Percentiles rank a stretch among this genome's conserved stretches.
Conservation (phyloP, 768 basidiomycete genomes). For the Lactarius sanguifluus region DNA sequence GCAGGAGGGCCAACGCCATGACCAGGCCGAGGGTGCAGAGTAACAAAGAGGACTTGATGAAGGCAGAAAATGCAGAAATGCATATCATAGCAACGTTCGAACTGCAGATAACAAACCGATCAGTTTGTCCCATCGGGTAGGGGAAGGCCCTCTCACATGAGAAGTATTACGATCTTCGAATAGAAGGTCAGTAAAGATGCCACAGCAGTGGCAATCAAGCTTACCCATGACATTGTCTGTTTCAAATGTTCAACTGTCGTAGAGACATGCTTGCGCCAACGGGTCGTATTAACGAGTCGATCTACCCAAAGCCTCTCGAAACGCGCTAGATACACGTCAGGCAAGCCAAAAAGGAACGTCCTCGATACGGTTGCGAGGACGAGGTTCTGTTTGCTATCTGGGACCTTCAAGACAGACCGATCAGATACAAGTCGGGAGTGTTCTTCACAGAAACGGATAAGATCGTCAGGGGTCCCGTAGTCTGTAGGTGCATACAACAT, state of each 20-base stretch:
- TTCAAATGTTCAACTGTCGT: constrained; percentile 9
- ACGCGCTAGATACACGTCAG: not conserved
- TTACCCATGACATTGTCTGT: constrained; percentile 1
- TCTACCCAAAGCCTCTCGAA: constrained; percentile 19
- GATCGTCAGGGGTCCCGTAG: not conserved
- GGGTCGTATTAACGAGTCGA: not conserved
- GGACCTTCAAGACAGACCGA: not conserved
- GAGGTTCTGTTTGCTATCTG: not conserved
- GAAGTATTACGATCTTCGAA: constrained; percentile 8
- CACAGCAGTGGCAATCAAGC: not conserved
- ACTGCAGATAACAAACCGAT: not conserved
- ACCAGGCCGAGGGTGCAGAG: constrained; percentile 8
- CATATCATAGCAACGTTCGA: not conserved
- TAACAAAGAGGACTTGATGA: constrained; percentile 11
- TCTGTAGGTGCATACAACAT: not conserved
- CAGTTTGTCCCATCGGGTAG: not conserved
- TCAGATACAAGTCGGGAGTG: not conserved
- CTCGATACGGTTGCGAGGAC: not conserved
- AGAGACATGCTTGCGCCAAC: constrained; percentile 18
- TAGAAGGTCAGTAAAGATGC: not conserved
- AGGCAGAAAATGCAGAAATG: not conserved
- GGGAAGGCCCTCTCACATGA: constrained; percentile 2
- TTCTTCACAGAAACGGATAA: not conserved
- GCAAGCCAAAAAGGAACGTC: constrained; percentile 7
- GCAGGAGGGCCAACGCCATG: not conserved